phyloP scores from a whole-genome alignment of 2,329 filamentous ascomycete genomes.

The Epichloe elymi region DNA sequence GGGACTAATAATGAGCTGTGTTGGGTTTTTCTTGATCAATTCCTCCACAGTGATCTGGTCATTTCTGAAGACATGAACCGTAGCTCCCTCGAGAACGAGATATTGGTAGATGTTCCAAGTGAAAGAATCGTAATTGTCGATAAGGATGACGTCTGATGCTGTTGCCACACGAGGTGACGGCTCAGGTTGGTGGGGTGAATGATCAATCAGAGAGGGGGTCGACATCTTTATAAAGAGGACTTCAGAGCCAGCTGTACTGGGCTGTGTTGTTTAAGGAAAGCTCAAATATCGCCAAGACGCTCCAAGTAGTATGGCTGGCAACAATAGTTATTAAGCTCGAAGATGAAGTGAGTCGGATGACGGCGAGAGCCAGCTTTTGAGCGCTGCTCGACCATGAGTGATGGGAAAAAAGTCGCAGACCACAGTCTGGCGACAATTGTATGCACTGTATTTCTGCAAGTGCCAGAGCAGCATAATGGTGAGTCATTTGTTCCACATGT shows the following conservation, averaged over 20 bases:
- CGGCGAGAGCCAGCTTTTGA: neutral
- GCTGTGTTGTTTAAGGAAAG: neutral
- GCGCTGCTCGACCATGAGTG: neutral
- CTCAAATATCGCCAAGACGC: neutral
- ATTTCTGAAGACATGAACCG: conserved; percentile 80
- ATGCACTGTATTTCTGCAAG: neutral
- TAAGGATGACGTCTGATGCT: conserved; percentile 83
- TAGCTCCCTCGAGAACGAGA: conserved; percentile 86
- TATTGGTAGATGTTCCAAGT: conserved; percentile 99
- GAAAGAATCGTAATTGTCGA: conserved; percentile 99
- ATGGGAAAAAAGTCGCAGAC: neutral
- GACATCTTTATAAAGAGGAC: conserved; percentile 27
- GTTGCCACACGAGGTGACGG: conserved; percentile 59
- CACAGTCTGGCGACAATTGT: neutral
- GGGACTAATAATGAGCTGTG: conserved; percentile 87
- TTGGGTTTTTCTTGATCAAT: conserved; percentile 70
- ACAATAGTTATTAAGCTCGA: neutral
- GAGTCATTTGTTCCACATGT: neutral
- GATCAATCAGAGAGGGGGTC: conserved; percentile 47
- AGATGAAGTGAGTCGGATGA: neutral
- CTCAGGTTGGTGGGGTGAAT: conserved; percentile 76
- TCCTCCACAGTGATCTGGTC: conserved; percentile 81
- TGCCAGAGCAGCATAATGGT: neutral
- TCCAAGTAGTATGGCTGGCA: neutral
- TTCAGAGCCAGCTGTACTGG: neutral